Base-by-base conservation (phyloP, 352 stramenopile genomes). In the Phytopythium delawarense region DNA sequence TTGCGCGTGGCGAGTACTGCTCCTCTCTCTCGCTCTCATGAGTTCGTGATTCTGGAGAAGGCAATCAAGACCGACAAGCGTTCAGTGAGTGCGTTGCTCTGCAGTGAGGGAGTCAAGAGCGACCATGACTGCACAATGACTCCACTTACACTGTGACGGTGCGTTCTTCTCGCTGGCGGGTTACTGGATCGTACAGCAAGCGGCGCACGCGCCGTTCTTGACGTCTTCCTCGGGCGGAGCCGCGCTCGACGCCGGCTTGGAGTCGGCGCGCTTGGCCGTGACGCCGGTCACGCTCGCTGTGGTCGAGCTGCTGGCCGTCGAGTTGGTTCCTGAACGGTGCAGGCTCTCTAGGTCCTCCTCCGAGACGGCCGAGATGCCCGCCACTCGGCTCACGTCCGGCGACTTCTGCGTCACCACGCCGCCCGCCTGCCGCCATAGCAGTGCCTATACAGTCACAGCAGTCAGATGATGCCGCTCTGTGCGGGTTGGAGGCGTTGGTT, bases 391-490 rank as follows among this genome's bases (percentile, higher is more conserved):
- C 30, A 81, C 69, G 34, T 82, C 77, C 35, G 81, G 79, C 7
- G 83, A 89, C 59, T 92, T 91, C 65, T 92, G 84, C 35, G 81
- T 90, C 34, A 95, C 84, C 3, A 94, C 70, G 48, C 80, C 79
- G 2, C 87, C 87, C 2, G 84, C 81, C 66, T 95, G 87, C 37
- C 87, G 83, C 87, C 87, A 95, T 55, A 95, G 64, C 57, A 95
- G 68, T 30, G 87, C 87, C 76, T 88, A 23, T 8, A 52, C 18
- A 45, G 52, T 21, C 57, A 59, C 23, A 25, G 7, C 12, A 25
- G 16, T 50, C 15, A 34, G 9, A 0, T 23, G 2, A 21, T 39
- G 35, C 11, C 30, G 15, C 3, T 2, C 18, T 15, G 4, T 6
- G 9, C 8, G 7, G 28, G 1, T 18, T 28, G 6, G n/a, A 18